Base-by-base conservation (phyloP, 495 filamentous ascomycete species). In the Xylaria longipes region DNA sequence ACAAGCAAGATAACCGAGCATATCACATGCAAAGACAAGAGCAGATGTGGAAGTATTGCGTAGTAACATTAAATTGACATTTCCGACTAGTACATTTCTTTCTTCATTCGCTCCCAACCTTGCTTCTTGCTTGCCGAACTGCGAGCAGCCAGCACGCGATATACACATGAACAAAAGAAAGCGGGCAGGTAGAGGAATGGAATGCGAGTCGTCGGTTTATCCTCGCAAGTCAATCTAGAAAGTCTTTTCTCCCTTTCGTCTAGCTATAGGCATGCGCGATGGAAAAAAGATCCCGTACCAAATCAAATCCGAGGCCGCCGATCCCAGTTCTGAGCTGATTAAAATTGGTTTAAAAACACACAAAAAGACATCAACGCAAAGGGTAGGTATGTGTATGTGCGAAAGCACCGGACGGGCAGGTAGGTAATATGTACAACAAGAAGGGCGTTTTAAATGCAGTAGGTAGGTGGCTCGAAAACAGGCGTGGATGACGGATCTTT, bases 161-260 rank as follows among this genome's bases (percentile, higher is more conserved):
- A 70, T 70, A 77, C 46, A 25, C n/a, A 54, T 22, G 50, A 48
- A 75, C 71, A 77, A 72, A 73, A 31, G 71, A 72, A 75, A 74
- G 46, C 58, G 9, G 0, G 7, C 0, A 50, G 39, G 74, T 25
- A 27, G 64, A 71, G 64, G 46, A 25, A 46, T 48, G 68, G n/a
- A 9, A 7, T 11, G 46, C 39, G 45, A 37, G 39, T 29, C n/a
- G 29, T 58, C 3, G 31, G 27, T 27, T 37, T 50, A 17, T 33
- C 48, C 37, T 57, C 50, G 54, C 45, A 64, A 54, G 29, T 50
- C 71, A 58, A 61, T 77, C 71, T 74, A 22, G 17, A 7, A 22
- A 6, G 25, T 27, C 22, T 29, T 56, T 56, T 8, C n/a, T n/a
- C n/a, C n/a, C n/a, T n/a, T n/a, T n/a, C n/a, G n/a, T n/a, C 58